phyloP scores from a whole-genome alignment of 805 yeast genomes.

The Ogataea ganodermae region DNA sequence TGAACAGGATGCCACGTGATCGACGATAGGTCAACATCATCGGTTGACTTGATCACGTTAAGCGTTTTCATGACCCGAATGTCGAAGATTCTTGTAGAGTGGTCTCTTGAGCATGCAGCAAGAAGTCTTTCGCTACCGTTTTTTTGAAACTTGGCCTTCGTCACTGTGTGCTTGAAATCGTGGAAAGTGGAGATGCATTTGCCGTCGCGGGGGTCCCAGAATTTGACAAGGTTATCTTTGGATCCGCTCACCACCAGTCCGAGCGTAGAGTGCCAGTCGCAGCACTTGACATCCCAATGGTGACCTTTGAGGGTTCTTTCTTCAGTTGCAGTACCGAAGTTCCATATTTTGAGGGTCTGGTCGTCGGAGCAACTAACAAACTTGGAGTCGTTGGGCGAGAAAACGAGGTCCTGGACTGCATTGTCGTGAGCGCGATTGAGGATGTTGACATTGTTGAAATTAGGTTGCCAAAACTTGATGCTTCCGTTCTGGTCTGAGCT shows the following conservation, averaged over 20 bases:
- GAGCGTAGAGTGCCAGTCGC: conserved; percentile 93
- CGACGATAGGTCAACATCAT: conserved; percentile 81
- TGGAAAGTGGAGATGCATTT: conserved; percentile 77
- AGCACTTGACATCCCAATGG: conserved; percentile 97
- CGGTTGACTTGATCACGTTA: conserved; percentile 64
- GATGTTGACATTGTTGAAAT: conserved; percentile 92
- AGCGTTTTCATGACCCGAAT: conserved; percentile 81
- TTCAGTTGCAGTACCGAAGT: conserved; percentile 83
- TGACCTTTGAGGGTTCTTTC: conserved; percentile 85
- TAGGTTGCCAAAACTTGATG: conserved; percentile 96
- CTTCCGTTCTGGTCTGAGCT: conserved; percentile 93
- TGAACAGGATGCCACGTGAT: conserved; percentile 94
- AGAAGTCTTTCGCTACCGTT: conserved; percentile 69
- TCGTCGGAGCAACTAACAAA: conserved; percentile 96
- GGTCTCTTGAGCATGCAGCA: conserved; percentile 87
- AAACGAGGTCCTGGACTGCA: conserved; percentile 82
- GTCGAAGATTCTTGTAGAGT: conserved; percentile 86
- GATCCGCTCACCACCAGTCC: conserved; percentile 92
- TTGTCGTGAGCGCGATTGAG: conserved; percentile 71
- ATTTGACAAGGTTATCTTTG: conserved; percentile 86
- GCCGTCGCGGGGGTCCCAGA: conserved; percentile 94
- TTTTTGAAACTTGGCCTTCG: conserved; percentile 75
- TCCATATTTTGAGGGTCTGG: conserved; percentile 88
- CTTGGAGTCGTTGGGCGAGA: conserved; percentile 86
- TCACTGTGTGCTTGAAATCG: conserved; percentile 94